A percentile compares a stretch with the other conserved stretches of the same genome.
These are phyloP conservation scores for Lasiosphaeria miniovina DNA, from an alignment of 495 filamentous ascomycete genomes.

Conservation along the genomic window DNA sequence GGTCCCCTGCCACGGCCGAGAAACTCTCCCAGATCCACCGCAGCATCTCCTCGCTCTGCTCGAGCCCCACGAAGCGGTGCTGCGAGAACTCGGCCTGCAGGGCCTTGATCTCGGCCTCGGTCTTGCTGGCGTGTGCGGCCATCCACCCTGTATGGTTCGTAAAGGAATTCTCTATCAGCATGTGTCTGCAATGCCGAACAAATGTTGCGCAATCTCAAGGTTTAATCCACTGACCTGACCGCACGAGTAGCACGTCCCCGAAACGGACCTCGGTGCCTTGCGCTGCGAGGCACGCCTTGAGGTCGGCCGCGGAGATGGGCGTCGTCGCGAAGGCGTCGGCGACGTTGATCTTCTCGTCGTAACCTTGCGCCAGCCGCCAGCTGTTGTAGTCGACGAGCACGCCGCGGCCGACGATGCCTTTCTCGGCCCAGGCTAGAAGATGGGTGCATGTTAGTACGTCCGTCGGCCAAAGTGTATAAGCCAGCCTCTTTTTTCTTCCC, in stretches of 20 bases:
- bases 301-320: slow-evolving; percentile 42
- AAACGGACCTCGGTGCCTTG: slow-evolving; percentile 50
- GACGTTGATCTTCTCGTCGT: slow-evolving; percentile 18
- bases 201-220: too few species aligned
- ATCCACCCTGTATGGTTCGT: slow-evolving; percentile 40
- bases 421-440: slow-evolving; percentile 37
- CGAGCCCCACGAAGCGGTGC: slow-evolving; percentile 46
- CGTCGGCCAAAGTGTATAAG: too few species aligned
- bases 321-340: slow-evolving; percentile 38
- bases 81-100: slow-evolving; percentile 33
- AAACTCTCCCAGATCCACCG: slow-evolving; percentile 46
- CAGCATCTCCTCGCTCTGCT: slow-evolving; percentile 44
- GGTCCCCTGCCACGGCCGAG: slow-evolving; percentile 52
- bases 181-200: too few species aligned
- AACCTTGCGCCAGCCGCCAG: slow-evolving; percentile 40
- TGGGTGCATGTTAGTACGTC: background rate
- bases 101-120: slow-evolving; percentile 31
- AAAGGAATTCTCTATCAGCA: too few species aligned
- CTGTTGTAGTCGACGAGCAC: slow-evolving; percentile 56
- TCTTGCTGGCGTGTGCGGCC: slow-evolving; percentile 28
- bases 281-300: slow-evolving; percentile 42
- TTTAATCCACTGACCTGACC: slow-evolving; percentile 30
- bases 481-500: too few species aligned
- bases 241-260: slow-evolving; percentile 55
- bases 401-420: slow-evolving; percentile 57